Conservation (phyloP, 1,139 yeast species). For the Geotrichum bryndzae region DNA sequence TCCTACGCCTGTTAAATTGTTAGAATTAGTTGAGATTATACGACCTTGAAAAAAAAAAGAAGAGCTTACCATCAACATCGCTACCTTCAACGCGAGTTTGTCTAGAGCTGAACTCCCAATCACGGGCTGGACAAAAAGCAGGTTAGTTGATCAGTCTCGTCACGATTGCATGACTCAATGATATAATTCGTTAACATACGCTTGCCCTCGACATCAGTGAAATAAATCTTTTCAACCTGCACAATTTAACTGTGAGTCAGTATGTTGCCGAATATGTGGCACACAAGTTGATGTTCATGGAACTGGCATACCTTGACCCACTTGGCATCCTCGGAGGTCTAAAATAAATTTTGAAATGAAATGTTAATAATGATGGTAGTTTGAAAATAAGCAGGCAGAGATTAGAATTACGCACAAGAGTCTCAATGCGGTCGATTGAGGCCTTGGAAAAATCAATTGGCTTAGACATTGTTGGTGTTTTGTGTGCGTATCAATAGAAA, state of each 20-base stretch:
- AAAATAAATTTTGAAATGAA: neutral
- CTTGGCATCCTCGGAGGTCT: slow-evolving; percentile 42
- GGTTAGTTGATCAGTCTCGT: neutral
- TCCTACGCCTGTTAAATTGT: slow-evolving; percentile 49
- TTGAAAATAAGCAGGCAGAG: neutral
- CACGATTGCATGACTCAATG: no score
- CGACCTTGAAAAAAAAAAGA: neutral
- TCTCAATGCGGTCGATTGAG: slow-evolving; percentile 30
- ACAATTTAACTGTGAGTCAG: neutral
- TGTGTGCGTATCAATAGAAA: neutral
- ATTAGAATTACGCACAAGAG: slow-evolving; percentile 28
- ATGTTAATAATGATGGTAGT: neutral
- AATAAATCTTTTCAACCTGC: slow-evolving; percentile 50
- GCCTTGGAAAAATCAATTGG: slow-evolving; percentile 31
- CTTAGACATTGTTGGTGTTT: slow-evolving; percentile 1
- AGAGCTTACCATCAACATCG: slow-evolving; percentile 56
- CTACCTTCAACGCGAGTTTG: slow-evolving; percentile 65
- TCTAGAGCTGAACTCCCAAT: slow-evolving; percentile 90
- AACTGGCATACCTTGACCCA: slow-evolving; percentile 49
- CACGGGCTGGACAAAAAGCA: slow-evolving; percentile 38
- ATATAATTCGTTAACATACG: slow-evolving; percentile 18
- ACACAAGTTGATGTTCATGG: neutral
- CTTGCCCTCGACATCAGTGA: slow-evolving; percentile 37
- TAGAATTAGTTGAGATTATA: neutral
- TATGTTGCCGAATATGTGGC: neutral